Conservation (phyloP, 331 rosid species). For the Cydonia oblonga region DNA sequence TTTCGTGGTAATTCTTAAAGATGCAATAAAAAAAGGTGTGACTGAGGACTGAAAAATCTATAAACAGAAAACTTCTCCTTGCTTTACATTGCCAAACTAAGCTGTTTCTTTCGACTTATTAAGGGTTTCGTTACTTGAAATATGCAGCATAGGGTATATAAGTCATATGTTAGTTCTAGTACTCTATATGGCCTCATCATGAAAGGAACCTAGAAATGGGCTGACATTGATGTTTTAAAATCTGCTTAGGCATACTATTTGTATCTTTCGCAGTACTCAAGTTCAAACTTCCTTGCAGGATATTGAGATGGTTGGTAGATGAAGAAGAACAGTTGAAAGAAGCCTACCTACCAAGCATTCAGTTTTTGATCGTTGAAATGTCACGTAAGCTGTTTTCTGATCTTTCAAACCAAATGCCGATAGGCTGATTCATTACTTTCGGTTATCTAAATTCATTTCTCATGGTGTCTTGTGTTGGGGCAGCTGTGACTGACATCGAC, state of each 20-base stretch:
- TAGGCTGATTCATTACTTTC: not conserved
- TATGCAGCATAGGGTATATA: not conserved
- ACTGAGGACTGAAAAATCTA: not conserved
- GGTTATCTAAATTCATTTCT: not conserved
- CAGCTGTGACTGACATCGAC: conserved; percentile 90
- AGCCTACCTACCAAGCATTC: conserved; percentile 47
- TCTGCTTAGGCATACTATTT: not conserved
- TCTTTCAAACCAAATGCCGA: not conserved
- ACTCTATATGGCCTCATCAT: not conserved
- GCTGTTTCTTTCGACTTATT: not conserved
- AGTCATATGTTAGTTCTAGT: not conserved
- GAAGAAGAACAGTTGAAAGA: conserved; percentile 55
- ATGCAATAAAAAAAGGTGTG: not conserved
- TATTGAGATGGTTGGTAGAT: conserved; percentile 72
- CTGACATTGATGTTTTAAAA: not conserved
- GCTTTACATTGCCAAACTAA: not conserved
- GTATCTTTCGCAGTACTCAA: conserved; percentile 2
- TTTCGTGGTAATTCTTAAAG: not conserved
- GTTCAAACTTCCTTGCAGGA: conserved; percentile 39
- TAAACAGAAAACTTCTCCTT: not conserved
- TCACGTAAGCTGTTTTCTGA: conserved; percentile 52
- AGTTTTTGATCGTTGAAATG: conserved; percentile 83
- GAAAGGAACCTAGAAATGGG: not conserved
- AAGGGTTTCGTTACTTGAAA: not conserved
- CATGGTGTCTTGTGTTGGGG: conserved; percentile 1